phyloP scores from a whole-genome alignment of 768 basidiomycete genomes.

The Suillus decipiens region DNA sequence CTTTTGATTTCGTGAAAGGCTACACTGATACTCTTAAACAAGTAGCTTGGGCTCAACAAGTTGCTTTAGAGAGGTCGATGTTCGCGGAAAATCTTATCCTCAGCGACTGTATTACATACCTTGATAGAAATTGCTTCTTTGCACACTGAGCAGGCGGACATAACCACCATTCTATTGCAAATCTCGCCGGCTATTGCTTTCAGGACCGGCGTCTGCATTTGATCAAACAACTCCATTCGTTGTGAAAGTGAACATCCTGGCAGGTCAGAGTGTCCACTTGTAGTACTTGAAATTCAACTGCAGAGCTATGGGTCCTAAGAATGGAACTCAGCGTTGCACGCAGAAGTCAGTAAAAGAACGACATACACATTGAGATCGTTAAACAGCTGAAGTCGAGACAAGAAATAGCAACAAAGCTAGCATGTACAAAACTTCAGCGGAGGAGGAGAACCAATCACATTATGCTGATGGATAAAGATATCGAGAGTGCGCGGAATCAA shows the following conservation, averaged over 20 bases:
- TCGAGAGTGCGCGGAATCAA: not conserved
- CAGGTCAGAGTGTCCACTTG: not conserved
- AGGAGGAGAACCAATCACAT: not conserved
- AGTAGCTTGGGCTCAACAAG: no score
- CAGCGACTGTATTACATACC: no score
- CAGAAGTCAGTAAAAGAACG: not conserved
- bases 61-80: no score
- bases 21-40: no score
- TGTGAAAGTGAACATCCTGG: not conserved
- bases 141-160: not conserved
- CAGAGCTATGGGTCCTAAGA: not conserved
- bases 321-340: not conserved
- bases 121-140: not conserved
- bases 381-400: not conserved
- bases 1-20: no score
- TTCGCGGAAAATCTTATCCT: no score
- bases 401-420: not conserved
- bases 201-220: not conserved
- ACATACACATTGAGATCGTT: not conserved
- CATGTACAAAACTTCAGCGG: not conserved
- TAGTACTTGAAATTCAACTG: not conserved
- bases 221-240: not conserved
- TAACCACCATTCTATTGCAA: not conserved
- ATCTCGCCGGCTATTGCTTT: not conserved
- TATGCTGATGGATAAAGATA: not conserved